Conservation (phyloP, 768 basidiomycete genomes). For the Suillus brevipes region DNA sequence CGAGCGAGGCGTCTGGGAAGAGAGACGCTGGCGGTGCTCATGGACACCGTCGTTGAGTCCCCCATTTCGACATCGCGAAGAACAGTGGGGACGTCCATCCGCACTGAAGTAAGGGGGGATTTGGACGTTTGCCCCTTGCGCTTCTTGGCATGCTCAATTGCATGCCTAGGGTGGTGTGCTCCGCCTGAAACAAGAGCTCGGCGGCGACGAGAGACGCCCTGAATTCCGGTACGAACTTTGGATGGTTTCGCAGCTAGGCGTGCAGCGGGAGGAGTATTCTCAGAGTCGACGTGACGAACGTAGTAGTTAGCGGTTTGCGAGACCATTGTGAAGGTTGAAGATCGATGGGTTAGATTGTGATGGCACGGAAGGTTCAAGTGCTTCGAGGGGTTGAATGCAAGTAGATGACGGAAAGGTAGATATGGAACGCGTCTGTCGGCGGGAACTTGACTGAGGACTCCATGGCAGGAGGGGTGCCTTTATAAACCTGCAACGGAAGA, state of each 20-base stretch:
- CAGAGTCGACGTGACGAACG: constrained; percentile 27
- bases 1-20: constrained; percentile 29
- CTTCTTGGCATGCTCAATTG: constrained; percentile 41
- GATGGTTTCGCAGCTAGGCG: constrained; percentile 9
- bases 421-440: constrained; percentile 7
- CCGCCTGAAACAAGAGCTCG: constrained; percentile 36
- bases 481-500: constrained; percentile 25
- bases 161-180: constrained; percentile 33
- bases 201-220: constrained; percentile 37
- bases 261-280: constrained; percentile 35
- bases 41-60: constrained; percentile 12
- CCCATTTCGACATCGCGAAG: constrained; percentile 5
- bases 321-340: constrained; percentile 27
- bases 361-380: background rate
- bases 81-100: constrained; percentile 31
- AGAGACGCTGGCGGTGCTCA: constrained; percentile 10
- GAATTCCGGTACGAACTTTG: constrained; percentile 30
- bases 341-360: constrained; percentile 4
- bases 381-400: background rate
- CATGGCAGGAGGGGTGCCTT: constrained; percentile 15
- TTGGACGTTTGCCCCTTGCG: constrained; percentile 24
- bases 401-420: background rate
- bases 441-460: constrained; percentile 5
- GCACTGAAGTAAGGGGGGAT: constrained; percentile 21
- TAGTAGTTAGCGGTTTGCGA: constrained; percentile 21